A percentile compares a stretch with the other conserved stretches of the same genome.
Conservation (phyloP, 139 green algal genomes). For the Limnomonas spitsbergensis region DNA sequence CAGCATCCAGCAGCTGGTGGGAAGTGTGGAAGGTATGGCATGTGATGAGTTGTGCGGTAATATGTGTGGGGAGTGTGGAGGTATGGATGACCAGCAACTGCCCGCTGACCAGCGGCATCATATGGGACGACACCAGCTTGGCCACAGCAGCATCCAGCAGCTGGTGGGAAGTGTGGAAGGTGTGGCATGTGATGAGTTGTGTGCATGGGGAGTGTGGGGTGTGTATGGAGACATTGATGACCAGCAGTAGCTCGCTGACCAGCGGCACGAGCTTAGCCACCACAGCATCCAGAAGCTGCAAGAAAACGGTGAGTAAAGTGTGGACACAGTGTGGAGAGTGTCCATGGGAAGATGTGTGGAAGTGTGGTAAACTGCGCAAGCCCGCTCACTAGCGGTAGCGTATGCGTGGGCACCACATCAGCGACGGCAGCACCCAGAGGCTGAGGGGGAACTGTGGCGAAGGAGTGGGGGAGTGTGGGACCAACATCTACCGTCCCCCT, state of each 20-base stretch:
- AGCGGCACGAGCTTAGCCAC: conserved; percentile 23
- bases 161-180: conserved; percentile 5
- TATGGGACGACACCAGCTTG: conserved; percentile 23
- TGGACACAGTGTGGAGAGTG: no score
- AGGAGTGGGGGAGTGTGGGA: no score
- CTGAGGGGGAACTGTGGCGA: conserved; percentile 9
- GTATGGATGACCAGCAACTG: conserved; percentile 31
- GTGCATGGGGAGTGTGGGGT: no score
- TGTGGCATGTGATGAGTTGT: no score
- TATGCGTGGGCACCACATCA: conserved; percentile 22
- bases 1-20: conserved; percentile 21
- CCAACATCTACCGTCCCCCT: no score
- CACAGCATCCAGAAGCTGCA: conserved; percentile 22
- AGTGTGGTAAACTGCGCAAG: conserved; percentile 28
- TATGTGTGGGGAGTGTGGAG: no score
- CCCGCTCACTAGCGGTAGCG: conserved; percentile 25
- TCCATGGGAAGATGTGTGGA: no score
- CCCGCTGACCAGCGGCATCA: conserved; percentile 26
- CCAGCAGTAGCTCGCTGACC: conserved; percentile 29
- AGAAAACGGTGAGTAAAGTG: neutral
- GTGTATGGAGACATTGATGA: no score
- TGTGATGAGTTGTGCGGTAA: no score
- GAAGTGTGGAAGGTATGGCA: neutral
- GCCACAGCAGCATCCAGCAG: conserved; percentile 9
- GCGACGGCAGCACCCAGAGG: conserved; percentile 5